Conservation (phyloP, 305 asterid genomes). For the Solanum hybrid region DNA sequence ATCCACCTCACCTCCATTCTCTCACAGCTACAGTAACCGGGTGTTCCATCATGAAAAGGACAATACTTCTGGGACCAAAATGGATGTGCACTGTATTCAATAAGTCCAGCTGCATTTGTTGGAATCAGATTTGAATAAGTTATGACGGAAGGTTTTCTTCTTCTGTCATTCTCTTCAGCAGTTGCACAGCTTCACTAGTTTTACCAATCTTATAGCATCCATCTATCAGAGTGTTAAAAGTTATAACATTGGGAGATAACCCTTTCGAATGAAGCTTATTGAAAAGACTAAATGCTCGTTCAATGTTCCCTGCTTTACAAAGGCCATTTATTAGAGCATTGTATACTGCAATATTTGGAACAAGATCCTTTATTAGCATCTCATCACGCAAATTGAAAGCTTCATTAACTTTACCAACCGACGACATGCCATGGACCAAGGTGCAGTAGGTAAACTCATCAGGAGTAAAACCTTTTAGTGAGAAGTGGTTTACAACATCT, state of each 20-base stretch:
- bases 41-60: conserved; percentile 87
- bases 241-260: conserved; percentile 41
- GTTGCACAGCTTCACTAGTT: conserved; percentile 41
- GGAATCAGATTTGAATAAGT: conserved; percentile 71
- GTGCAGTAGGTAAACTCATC: conserved; percentile 77
- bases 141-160: conserved; percentile 47
- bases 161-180: conserved; percentile 54
- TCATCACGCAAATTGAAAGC: conserved; percentile 78
- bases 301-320: conserved; percentile 66
- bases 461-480: conserved; percentile 54
- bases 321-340: conserved; percentile 76
- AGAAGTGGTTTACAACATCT: conserved; percentile 35
- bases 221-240: conserved; percentile 65
- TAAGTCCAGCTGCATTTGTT: conserved; percentile 70
- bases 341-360: conserved; percentile 66
- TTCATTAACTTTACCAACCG: conserved; percentile 56
- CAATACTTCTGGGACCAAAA: conserved; percentile 98
- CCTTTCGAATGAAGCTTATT: conserved; percentile 52
- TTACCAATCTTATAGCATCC: conserved; percentile 57
- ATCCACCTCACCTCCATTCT: conserved; percentile 67
- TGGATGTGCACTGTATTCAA: conserved; percentile 91
- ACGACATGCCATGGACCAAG: conserved; percentile 51
- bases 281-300: conserved; percentile 66
- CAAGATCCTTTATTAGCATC: conserved; percentile 62
- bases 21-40: conserved; percentile 96